A percentile compares a stretch with the other conserved stretches of the same genome.
Conservation (phyloP, 768 basidiomycete genomes). For the Aureoboletus auriporus region DNA sequence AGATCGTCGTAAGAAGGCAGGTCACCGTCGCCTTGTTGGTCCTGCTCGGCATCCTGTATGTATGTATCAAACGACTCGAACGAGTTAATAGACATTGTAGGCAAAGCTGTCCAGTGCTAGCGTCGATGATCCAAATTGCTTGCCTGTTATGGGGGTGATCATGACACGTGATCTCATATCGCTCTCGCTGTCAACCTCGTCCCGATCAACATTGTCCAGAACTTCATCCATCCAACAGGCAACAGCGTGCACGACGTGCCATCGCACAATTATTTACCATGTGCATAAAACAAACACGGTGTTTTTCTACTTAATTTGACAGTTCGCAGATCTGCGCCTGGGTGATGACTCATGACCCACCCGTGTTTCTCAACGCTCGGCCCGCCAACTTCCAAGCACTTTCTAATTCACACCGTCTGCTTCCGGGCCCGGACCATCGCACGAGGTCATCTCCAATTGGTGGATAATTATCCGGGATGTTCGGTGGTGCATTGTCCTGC, state of each 20-base stretch:
- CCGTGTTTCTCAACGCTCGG: no score
- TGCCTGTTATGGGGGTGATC: background rate
- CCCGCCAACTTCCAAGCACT: background rate
- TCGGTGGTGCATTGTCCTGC: conserved; percentile 3
- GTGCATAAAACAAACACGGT: no score
- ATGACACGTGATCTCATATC: conserved; percentile 10
- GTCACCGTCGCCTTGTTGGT: conserved; percentile 44
- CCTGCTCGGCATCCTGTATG: conserved; percentile 36
- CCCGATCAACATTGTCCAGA: background rate
- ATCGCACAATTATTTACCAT: background rate
- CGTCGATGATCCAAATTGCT: no score
- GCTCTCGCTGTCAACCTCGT: background rate
- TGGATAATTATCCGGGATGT: conserved; percentile 1
- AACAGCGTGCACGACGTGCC: background rate
- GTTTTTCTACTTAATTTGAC: background rate
- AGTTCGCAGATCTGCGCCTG: background rate
- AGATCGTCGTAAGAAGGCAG: conserved; percentile 81
- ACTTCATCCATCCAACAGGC: no score
- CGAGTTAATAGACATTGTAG: conserved; percentile 19
- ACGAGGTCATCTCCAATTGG: no score
- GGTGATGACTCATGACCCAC: no score
- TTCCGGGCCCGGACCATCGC: background rate
- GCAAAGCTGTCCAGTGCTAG: background rate
- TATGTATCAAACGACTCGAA: conserved; percentile 24
- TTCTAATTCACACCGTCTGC: background rate